Evolutionary conservation across 1,139 yeast species (phyloP), one percentile per base, ranked within the genome.

Genomic region (Debaryomyces psychrophilus): DNA sequence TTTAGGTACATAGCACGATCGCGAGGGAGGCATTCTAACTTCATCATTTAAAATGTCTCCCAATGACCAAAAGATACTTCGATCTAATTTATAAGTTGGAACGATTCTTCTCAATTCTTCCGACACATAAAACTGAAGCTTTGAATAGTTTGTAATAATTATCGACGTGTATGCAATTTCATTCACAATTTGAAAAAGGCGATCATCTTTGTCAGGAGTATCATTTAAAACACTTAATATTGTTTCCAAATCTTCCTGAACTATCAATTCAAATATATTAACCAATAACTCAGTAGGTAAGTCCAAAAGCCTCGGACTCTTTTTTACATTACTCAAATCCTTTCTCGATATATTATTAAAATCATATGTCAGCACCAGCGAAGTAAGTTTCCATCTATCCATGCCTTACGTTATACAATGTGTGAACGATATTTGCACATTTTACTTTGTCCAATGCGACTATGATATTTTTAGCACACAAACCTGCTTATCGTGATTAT

Each of bases 81-180:
- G 31, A 8, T 38, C 41, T 20, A 45, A 17, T 26, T 27, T 37
- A 23, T 36, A 36, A 6, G 9, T 15, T 4, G 44, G 37, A 38
- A 43, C 27, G 11, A 41, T 35, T 18, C 18, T 18, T 28, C 29
- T 15, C 17, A 31, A 36, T 8, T 26, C 45, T 12, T 29, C 28
- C 18, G 14, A 28, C 15, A 23, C 31, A 15, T 31, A n/a, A 17
- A 40, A 31, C 8, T 31, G 43, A 18, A 9, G 12, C 31, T 14
- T 20, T 14, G 43, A 40, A 40, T 40, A 40, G 22, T 40, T 40
- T 22, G 43, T 31, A 8, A 40, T 17, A 23, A 40, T 27, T 20
- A 40, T 31, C 5, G 25, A 22, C 4, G 43, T 23, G 22, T 38
- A 38, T 5, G 26, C 15, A 3, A 22, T 20, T 8, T 18, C 34